Evolutionary conservation across 768 basidiomycete species (phyloP).

Genomic region (Inosperma sp.): DNA sequence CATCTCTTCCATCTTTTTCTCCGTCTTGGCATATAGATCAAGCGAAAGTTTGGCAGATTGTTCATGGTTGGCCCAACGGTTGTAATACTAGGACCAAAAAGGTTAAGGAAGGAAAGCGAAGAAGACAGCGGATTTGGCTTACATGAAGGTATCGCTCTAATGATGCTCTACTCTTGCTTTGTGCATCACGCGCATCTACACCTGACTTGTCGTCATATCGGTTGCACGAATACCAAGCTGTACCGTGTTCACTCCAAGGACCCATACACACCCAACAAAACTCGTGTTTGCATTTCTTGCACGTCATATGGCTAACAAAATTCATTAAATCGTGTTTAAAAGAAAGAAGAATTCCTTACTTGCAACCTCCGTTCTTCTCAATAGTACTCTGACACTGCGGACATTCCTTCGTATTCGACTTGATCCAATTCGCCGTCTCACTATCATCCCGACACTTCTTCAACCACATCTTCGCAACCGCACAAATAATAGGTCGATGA

Average conservation of each 20-base stretch:
- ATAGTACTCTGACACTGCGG: slow-evolving; percentile 94
- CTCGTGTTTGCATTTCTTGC: slow-evolving; percentile 98
- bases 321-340: slow-evolving; percentile 4
- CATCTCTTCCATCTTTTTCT: slow-evolving; percentile 99
- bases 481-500: slow-evolving; percentile 89
- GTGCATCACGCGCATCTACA: slow-evolving; percentile 84
- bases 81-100: slow-evolving; percentile 75
- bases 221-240: slow-evolving; percentile 97
- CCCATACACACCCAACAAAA: slow-evolving; percentile 99
- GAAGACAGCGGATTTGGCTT: slow-evolving; percentile 29
- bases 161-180: slow-evolving; percentile 84
- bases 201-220: slow-evolving; percentile 92
- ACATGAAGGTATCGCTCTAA: slow-evolving; percentile 96
- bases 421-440: slow-evolving; percentile 99
- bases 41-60: slow-evolving; percentile 96
- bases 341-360: slow-evolving; percentile 54
- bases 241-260: slow-evolving; percentile 96
- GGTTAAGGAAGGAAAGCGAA: background rate
- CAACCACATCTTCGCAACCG: slow-evolving; percentile 87
- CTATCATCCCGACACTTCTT: slow-evolving; percentile 97
- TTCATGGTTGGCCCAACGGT: slow-evolving; percentile 99
- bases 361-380: slow-evolving; percentile 99
- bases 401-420: slow-evolving; percentile 99
- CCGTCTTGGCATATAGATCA: slow-evolving; percentile 89
- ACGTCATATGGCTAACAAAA: slow-evolving; percentile 89